These are phyloP conservation scores for Colletotrichum godetiae DNA, from an alignment of 2,329 filamentous ascomycete species.

Conservation along the genomic window DNA sequence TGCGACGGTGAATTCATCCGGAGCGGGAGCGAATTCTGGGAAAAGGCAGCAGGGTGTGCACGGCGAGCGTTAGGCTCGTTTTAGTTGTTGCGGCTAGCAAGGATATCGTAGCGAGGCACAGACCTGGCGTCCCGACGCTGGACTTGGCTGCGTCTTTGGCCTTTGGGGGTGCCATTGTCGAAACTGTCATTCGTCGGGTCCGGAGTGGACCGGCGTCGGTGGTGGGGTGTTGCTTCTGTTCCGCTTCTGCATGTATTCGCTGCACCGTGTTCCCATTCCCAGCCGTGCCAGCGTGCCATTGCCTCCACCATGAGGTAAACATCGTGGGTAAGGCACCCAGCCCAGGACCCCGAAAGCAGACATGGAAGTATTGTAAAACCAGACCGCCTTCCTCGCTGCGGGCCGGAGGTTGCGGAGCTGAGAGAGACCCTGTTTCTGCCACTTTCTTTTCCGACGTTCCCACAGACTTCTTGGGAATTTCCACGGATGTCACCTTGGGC, in stretches of 20 bases:
- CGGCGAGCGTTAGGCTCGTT: slow-evolving; percentile 30
- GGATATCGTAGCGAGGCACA: slow-evolving; percentile 24
- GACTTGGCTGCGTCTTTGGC: slow-evolving; percentile 24
- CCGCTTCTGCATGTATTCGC: slow-evolving; percentile 32
- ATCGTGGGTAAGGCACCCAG: slow-evolving; percentile 10
- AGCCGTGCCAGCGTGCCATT: slow-evolving; percentile 13
- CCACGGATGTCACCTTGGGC: not conserved
- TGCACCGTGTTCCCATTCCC: slow-evolving; percentile 33
- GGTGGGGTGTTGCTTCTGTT: slow-evolving; percentile 14
- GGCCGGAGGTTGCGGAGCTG: not conserved
- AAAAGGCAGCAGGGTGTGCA: slow-evolving; percentile 22
- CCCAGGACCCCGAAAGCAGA: not conserved
- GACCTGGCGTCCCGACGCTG: slow-evolving; percentile 22
- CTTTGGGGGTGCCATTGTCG: slow-evolving; percentile 17
- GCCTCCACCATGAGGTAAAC: slow-evolving; percentile 19
- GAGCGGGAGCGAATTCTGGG: slow-evolving; percentile 31
- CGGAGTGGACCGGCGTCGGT: slow-evolving; percentile 3
- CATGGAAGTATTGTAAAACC: not conserved
- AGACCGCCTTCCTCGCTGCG: slow-evolving; percentile 28
- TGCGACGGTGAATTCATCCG: slow-evolving; percentile 35
- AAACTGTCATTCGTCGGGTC: slow-evolving; percentile 24
- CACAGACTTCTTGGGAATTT: not conserved
- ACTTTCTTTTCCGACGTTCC: slow-evolving; percentile 4
- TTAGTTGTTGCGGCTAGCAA: slow-evolving; percentile 33
- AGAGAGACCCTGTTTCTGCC: slow-evolving; percentile 24